Evolutionary conservation across 306 rosid species (phyloP).

Genomic region (Mimosa bimucronata): DNA sequence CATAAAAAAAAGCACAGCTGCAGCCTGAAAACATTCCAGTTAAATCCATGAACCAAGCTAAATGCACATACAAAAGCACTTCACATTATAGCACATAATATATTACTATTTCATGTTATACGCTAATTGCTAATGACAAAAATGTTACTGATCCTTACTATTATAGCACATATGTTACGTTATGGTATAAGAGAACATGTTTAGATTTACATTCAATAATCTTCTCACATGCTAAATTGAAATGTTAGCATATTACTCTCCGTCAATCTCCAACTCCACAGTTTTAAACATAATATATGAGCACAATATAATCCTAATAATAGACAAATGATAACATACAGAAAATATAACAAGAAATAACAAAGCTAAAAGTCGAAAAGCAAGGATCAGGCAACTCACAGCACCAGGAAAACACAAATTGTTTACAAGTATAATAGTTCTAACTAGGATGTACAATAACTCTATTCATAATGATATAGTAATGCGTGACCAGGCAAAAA

Average conservation of each 20-base stretch:
- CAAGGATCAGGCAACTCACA: constrained; percentile 1
- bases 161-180: background rate
- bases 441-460: background rate
- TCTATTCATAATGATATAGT: constrained; percentile 22
- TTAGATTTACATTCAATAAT: constrained; percentile 9
- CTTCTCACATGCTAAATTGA: background rate
- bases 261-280: constrained; percentile 1
- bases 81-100: constrained; percentile 11
- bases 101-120: constrained; percentile 4
- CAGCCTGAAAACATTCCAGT: constrained; percentile 12
- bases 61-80: constrained; percentile 6
- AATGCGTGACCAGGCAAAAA: too few species aligned
- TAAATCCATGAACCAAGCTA: constrained; percentile 13
- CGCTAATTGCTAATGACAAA: background rate
- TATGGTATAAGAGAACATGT: background rate
- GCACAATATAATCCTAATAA: constrained; percentile 2
- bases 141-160: background rate
- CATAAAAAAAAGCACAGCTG: constrained; percentile 9
- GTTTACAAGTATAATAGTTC: constrained; percentile 18
- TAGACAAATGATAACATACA: constrained; percentile 14
- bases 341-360: constrained; percentile 28
- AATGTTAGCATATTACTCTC: constrained; percentile 13
- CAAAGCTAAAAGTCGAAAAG: constrained; percentile 20
- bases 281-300: constrained; percentile 19
- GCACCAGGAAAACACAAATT: constrained; percentile 1